These are phyloP conservation scores for Saprolegnia diclina DNA, from an alignment of 352 stramenopile genomes.

Conservation along the genomic window DNA sequence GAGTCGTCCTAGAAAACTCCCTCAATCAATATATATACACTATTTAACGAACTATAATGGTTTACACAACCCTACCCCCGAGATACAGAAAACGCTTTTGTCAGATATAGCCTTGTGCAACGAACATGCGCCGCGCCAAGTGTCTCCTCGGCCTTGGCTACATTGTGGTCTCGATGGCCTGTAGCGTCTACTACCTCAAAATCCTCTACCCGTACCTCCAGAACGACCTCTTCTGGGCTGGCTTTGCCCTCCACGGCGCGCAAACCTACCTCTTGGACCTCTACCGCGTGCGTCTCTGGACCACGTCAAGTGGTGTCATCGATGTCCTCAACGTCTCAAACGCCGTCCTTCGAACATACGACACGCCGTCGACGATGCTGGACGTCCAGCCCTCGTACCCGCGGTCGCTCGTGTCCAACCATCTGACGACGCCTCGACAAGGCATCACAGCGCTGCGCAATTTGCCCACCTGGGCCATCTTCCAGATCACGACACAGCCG, in stretches of 20 bases:
- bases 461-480: background rate
- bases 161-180: background rate
- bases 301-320: background rate
- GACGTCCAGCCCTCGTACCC: background rate
- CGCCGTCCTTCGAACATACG: background rate
- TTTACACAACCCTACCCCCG: too few species aligned
- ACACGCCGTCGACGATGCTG: background rate
- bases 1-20: background rate
- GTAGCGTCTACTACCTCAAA: background rate
- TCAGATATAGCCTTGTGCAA: too few species aligned
- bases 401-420: background rate
- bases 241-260: constrained; percentile 8
- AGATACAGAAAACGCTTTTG: too few species aligned
- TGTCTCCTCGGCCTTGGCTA: background rate
- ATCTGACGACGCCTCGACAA: background rate
- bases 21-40: background rate
- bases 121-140: too few species aligned
- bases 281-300: background rate
- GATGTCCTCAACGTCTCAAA: background rate
- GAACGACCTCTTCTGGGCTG: constrained; percentile 21
- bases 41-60: too few species aligned
- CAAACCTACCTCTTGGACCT: constrained; percentile 21
- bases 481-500: background rate
- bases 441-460: background rate
- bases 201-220: background rate